These are phyloP conservation scores for Saprolegnia diclina DNA, from an alignment of 352 stramenopile species.

Conservation along the genomic window DNA sequence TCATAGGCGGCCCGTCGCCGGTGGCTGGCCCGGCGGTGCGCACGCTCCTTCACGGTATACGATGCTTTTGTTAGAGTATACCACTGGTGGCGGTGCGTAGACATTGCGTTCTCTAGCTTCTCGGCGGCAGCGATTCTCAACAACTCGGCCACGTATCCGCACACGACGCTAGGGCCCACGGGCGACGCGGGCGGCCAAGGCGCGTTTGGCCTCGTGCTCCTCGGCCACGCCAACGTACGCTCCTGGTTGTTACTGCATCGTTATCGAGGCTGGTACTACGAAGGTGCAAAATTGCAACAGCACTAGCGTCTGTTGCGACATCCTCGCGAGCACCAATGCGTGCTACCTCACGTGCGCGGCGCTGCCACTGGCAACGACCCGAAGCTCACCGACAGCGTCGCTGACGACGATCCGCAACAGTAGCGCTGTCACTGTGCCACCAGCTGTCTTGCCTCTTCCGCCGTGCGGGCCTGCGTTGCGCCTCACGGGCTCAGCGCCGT, in stretches of 20 bases:
- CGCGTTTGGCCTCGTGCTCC: constrained; percentile 84
- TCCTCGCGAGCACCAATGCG: constrained; percentile 35
- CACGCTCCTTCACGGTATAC: constrained; percentile 48
- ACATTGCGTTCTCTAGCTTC: constrained; percentile 80
- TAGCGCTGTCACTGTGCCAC: constrained; percentile 32
- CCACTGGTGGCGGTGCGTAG: constrained; percentile 32
- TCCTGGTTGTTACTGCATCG: not conserved
- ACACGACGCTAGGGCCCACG: constrained; percentile 67
- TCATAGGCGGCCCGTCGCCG: constrained; percentile 46
- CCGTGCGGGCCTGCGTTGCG: constrained; percentile 66
- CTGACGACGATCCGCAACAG: constrained; percentile 30
- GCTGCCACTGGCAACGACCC: constrained; percentile 37
- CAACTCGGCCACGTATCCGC: constrained; percentile 39
- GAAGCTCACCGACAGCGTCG: constrained; percentile 24
- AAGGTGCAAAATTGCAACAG: constrained; percentile 89
- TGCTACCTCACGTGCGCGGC: constrained; percentile 42
- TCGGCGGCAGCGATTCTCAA: constrained; percentile 65
- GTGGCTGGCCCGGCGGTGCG: constrained; percentile 36
- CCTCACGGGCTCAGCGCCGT: constrained; percentile 66
- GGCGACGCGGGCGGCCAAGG: constrained; percentile 85
- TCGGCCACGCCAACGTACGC: constrained; percentile 74
- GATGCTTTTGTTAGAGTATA: not conserved
- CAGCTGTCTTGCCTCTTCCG: constrained; percentile 36
- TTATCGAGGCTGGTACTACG: not conserved
- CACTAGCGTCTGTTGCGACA: constrained; percentile 80